These are phyloP conservation scores for Aspergillus terreus DNA, from an alignment of 2,329 filamentous ascomycete species.

Conservation along the genomic window DNA sequence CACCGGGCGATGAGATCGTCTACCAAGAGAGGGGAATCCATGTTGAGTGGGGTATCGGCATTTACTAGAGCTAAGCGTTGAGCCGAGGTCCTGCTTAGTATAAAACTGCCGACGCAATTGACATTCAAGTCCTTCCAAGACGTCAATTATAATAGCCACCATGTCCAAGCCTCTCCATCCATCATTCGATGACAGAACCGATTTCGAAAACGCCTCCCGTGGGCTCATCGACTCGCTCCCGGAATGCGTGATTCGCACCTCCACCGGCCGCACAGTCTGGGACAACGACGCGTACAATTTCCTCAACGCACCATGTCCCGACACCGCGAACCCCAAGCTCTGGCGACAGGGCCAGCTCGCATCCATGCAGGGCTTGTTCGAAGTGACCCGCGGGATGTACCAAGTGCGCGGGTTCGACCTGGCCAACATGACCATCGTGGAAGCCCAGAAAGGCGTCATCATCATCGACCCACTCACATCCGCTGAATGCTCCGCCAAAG, in stretches of 20 bases:
- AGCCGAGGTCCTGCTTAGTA: too few species aligned
- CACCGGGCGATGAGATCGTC: too few species aligned
- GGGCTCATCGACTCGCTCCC: slow-evolving; percentile 20
- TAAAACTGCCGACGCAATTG: too few species aligned
- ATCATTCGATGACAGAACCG: slow-evolving; percentile 10
- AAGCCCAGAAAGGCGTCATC: slow-evolving; percentile 35
- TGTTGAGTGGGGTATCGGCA: too few species aligned
- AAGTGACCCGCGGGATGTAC: slow-evolving; percentile 35
- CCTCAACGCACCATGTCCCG: slow-evolving; percentile 20
- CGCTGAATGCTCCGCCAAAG: slow-evolving; percentile 32
- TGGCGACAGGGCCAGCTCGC: slow-evolving; percentile 35
- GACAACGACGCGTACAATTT: slow-evolving; percentile 32
- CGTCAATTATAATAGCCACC: background rate
- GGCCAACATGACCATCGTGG: slow-evolving; percentile 41
- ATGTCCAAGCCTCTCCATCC: background rate
- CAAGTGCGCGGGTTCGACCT: slow-evolving; percentile 42
- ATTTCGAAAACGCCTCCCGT: slow-evolving; percentile 16
- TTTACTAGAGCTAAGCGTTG: too few species aligned
- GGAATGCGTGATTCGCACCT: slow-evolving; percentile 16
- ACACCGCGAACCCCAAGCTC: slow-evolving; percentile 29
- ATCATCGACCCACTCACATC: slow-evolving; percentile 40
- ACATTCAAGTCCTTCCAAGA: background rate
- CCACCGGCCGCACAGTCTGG: slow-evolving; percentile 29
- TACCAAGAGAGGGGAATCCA: too few species aligned
- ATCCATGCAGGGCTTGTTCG: slow-evolving; percentile 33